These are phyloP conservation scores for Cladophialophora psammophila DNA, from an alignment of 2,329 filamentous ascomycete species.

Conservation along the genomic window DNA sequence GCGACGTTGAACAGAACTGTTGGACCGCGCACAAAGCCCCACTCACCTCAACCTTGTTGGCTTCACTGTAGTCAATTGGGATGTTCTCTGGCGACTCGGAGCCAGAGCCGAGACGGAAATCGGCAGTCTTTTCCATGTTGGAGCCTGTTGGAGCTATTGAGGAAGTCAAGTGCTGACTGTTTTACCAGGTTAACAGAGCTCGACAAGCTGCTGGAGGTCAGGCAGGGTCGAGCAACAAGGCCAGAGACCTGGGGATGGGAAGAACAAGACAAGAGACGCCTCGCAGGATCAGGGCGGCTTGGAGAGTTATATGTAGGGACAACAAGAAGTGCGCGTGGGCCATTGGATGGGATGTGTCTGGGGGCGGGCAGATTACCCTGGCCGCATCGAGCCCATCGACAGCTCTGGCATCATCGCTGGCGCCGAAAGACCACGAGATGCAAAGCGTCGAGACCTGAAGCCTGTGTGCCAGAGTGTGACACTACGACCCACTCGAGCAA, in stretches of 20 bases:
- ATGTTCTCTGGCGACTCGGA: conserved; percentile 33
- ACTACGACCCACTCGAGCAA: conserved; percentile 22
- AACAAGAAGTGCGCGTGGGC: conserved; percentile 5
- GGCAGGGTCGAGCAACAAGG: conserved; percentile 5
- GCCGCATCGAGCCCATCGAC: conserved; percentile 13
- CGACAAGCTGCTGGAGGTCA: neutral
- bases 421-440: conserved; percentile 17
- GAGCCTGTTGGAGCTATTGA: neutral
- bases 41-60: conserved; percentile 35
- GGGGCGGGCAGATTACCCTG: neutral
- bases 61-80: conserved; percentile 20
- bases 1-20: neutral
- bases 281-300: conserved; percentile 3
- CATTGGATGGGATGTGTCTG: neutral
- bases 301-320: conserved; percentile 26
- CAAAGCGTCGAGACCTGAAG: conserved; percentile 6
- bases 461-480: conserved; percentile 21
- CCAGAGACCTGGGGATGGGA: conserved; percentile 8
- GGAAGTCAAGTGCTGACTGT: conserved; percentile 1
- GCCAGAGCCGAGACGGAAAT: conserved; percentile 26
- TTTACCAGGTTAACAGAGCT: conserved; percentile 5
- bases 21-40: neutral
- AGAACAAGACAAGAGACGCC: neutral
- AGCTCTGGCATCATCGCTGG: conserved; percentile 18
- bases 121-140: conserved; percentile 33